Base-by-base conservation (phyloP, 2,329 filamentous ascomycete genomes). In the Trichophyton mentagrophytes region DNA sequence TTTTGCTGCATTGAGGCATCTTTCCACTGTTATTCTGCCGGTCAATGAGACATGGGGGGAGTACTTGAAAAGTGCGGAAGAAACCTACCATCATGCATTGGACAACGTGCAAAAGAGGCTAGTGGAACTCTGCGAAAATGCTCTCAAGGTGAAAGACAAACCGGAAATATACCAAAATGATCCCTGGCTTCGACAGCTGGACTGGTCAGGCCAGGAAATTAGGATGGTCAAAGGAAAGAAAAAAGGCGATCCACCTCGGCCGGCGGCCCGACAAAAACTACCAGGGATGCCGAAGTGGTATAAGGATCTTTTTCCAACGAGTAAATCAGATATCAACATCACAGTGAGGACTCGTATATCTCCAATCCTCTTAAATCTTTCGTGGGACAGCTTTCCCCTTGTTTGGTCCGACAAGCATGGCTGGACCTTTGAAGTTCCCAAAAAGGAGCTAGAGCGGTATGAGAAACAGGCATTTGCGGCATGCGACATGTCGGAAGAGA, bases 281-380 rank as follows among this genome's bases (percentile, higher is more conserved):
- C 91, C 92, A 0, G 93, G 93, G 13, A 93, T 89, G 87, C 93
- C 93, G 0, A 82, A 88, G 65, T 99, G 93, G 93, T 99, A 96
- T 75, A 96, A 93, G 69, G 90, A 90, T 70, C 78, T 99, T 1
- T 96, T 95, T 67, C 67, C 81, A 1, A 90, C 84, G 61, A 85
- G 76, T 25, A 82, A 85, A 62, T 76, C 80, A 7, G 51, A 74
- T 0, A 93, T 96, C 61, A 85, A 79, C 62, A 77, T 99, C 17
- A 89, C 89, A 0, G 91, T 97, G 0, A 84, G 95, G 53, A 95
- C 90, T 38, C 84, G 95, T 59, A 85, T 96, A 67, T 88, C 93
- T 0, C 90, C 93, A 0, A 76, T 99, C 17, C 76, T 99, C 11
- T 78, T 99, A 4, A 87, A 86, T 64, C 76, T 99, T 51, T 80